Base-by-base conservation (phyloP, 495 filamentous ascomycete genomes). In the Cercophora samala region DNA sequence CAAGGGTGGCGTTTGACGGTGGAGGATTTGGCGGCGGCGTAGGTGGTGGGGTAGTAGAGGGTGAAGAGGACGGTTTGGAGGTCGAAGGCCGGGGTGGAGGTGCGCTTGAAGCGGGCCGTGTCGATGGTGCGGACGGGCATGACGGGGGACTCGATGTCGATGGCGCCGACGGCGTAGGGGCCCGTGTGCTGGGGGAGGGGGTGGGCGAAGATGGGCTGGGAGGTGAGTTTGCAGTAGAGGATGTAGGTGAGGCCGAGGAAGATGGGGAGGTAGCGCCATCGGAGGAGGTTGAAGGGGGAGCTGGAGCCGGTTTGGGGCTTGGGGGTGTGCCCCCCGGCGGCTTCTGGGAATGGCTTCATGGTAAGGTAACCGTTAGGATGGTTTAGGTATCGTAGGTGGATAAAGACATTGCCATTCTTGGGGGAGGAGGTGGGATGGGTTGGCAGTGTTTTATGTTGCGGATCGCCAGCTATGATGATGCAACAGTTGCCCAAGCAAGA, bases 21-120 rank as follows among this genome's bases (percentile, higher is more conserved):
- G 19, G 60, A 62, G 11, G 29, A 13, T 0, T 15, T 26, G n/a
- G 54, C 56, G 46, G 56, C 68, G 9, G 65, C 72, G 18, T 79
- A 67, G 25, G 69, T 61, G 2, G 79, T 67, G 3, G 83, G 83
- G 56, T 84, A 84, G 74, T 82, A 84, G 13, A 84, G 62, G 11
- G 80, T 80, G 66, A 84, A 83, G 4, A 85, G 70, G 3, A 83
- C 79, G 5, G 82, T 83, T 54, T 83, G 65, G 1, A 84, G 68
- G 62, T 81, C 71, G 55, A 85, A 83, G 0, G 79, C 79, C n/a
- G 76, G 72, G 37, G 79, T 64, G 9, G 70, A 64, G 0, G 71
- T 74, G 6, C 56, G 61, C 68, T 77, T 83, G 74, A 83, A 81
- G 6, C 69, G 73, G 6, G 72, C 69, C 2, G 71, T 65, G 21